Percentiles rank a stretch among this genome's conserved stretches.
Evolutionary conservation across 1,139 yeast species (phyloP).

Genomic region (Diutina pseudorugosa): DNA sequence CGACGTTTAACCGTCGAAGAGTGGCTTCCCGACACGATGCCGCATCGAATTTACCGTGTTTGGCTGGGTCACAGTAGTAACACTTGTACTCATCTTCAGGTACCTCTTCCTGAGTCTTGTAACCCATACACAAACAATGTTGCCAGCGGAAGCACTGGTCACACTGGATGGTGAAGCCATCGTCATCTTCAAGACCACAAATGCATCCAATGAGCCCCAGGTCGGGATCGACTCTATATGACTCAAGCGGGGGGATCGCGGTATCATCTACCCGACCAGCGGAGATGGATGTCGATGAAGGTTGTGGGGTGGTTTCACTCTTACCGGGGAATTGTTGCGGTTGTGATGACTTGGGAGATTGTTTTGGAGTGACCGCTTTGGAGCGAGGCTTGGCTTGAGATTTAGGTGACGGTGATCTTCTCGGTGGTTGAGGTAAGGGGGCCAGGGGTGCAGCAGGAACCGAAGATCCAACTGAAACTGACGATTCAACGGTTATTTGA

Average conservation of each 20-base stretch:
- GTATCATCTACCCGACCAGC: neutral
- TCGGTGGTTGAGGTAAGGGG: neutral
- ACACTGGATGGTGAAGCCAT: conserved; percentile 91
- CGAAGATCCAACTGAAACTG: too few relatives aligned
- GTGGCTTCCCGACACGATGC: conserved; percentile 23
- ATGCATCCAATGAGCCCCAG: conserved; percentile 83
- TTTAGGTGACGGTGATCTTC: neutral
- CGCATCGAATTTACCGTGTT: conserved; percentile 41
- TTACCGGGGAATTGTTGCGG: neutral
- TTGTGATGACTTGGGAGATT: neutral
- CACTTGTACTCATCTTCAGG: conserved; percentile 77
- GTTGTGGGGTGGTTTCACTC: too few relatives aligned
- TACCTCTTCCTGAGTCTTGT: conserved; percentile 55
- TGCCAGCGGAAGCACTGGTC: conserved; percentile 91
- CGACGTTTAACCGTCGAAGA: conserved; percentile 18
- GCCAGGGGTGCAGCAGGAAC: neutral
- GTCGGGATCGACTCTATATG: conserved; percentile 62
- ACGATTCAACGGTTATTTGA: too few relatives aligned
- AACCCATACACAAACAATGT: conserved; percentile 83
- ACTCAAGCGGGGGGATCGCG: conserved; percentile 19
- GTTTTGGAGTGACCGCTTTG: neutral
- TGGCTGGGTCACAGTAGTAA: conserved; percentile 55
- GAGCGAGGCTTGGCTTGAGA: neutral
- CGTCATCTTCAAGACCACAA: conserved; percentile 83
- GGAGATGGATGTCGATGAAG: neutral